These are phyloP conservation scores for Golubevia sp. DNA, from an alignment of 1,284 basidiomycete species.

Conservation along the genomic window DNA sequence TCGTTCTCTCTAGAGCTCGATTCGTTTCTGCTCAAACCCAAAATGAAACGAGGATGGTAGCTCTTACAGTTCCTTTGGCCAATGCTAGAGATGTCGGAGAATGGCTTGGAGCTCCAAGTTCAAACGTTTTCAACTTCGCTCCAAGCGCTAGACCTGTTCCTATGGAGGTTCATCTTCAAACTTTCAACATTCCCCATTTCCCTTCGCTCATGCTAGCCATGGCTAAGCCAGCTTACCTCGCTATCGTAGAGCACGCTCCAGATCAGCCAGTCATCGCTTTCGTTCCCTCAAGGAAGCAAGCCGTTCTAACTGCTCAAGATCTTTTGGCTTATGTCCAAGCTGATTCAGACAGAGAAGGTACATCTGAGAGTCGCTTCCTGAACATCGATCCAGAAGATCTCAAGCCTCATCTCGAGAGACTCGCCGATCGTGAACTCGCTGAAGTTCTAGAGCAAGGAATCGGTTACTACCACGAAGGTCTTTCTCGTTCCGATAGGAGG, in stretches of 20 bases:
- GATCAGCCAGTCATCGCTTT: slow-evolving; percentile 88
- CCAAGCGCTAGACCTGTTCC: slow-evolving; percentile 91
- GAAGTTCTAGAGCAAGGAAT: slow-evolving; percentile 88
- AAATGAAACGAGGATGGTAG: slow-evolving; percentile 86
- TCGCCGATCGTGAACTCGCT: slow-evolving; percentile 77
- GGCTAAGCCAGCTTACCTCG: slow-evolving; percentile 96
- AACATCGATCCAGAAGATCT: slow-evolving; percentile 84
- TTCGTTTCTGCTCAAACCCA: slow-evolving; percentile 96
- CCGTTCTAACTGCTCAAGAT: slow-evolving; percentile 88
- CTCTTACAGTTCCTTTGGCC: slow-evolving; percentile 90
- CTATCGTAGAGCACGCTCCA: slow-evolving; percentile 85
- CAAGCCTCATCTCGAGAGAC: slow-evolving; percentile 82
- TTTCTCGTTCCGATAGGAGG: slow-evolving; percentile 85
- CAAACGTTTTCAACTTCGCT: slow-evolving; percentile 96
- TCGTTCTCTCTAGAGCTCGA: slow-evolving; percentile 88
- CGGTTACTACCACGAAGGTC: slow-evolving; percentile 93
- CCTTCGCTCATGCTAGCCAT: slow-evolving; percentile 98
- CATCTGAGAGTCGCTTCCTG: slow-evolving; percentile 76
- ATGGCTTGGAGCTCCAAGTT: slow-evolving; percentile 92
- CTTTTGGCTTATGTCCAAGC: slow-evolving; percentile 85
- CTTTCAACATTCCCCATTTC: slow-evolving; percentile 94
- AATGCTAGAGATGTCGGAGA: slow-evolving; percentile 95
- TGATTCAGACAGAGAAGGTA: slow-evolving; percentile 70
- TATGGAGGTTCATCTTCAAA: slow-evolving; percentile 96
- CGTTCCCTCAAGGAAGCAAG: slow-evolving; percentile 91